Conservation (phyloP, 768 basidiomycete genomes). For the Agaricus blazei region DNA sequence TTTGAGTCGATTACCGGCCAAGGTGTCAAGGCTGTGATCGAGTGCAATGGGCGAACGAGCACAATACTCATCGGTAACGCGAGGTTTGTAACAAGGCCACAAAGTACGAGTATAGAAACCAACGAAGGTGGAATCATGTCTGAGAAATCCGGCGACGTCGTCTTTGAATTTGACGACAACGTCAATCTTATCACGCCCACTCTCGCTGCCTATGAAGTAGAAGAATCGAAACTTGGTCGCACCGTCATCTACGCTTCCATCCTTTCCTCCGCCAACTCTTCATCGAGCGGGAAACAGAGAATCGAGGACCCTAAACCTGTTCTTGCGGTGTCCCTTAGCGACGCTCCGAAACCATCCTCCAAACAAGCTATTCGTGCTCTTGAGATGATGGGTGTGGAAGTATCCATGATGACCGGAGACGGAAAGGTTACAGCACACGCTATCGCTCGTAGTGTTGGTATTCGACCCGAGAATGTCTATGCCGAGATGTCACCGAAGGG, state of each 20-base stretch:
- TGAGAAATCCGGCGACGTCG: conserved; percentile 31
- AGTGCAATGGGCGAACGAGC: conserved; percentile 45
- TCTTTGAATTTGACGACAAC: conserved; percentile 7
- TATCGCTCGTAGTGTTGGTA: conserved; percentile 87
- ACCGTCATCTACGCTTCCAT: conserved; percentile 88
- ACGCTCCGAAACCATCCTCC: conserved; percentile 83
- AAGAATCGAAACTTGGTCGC: conserved; percentile 68
- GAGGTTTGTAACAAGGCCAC: conserved; percentile 47
- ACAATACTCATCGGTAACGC: conserved; percentile 74
- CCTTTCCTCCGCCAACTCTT: conserved; percentile 15
- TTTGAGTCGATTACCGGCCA: conserved; percentile 91
- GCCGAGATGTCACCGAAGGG: conserved; percentile 94
- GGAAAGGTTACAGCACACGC: conserved; percentile 80
- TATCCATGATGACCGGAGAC: conserved; percentile 94
- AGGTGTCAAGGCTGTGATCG: conserved; percentile 73
- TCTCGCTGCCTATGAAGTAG: conserved; percentile 59
- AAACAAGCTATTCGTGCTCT: conserved; percentile 77
- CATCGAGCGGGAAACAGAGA: conserved; percentile 10
- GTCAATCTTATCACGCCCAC: conserved; percentile 42
- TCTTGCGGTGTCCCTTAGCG: conserved; percentile 80
- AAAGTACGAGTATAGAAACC: conserved; percentile 39
- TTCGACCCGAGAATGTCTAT: conserved; percentile 77
- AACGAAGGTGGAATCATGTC: conserved; percentile 51
- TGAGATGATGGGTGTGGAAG: conserved; percentile 85
- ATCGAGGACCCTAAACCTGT: conserved; percentile 47